Base-by-base conservation (phyloP, 169 alveolate species). In the Plasmodium gonderi region DNA sequence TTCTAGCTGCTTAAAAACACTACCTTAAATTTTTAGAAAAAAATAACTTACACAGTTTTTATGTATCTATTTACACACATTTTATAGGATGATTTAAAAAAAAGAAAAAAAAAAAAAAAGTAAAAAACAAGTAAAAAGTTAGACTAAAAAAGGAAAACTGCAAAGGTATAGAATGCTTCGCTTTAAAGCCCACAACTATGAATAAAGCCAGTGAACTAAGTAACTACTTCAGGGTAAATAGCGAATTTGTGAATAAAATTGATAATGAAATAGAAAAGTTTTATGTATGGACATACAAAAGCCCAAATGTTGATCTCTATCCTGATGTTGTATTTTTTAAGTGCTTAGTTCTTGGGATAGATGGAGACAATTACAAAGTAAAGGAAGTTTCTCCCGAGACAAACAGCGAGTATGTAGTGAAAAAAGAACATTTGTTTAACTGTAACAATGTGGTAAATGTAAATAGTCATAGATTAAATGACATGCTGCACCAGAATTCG, bases 281-380 rank as follows among this genome's bases (percentile, higher is more conserved):
- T 85, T 85, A 38, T 54, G 87, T 85, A 26, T 85, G 92, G 92
- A 85, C 92, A 74, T 60, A 85, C 36, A 85, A 85, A 51, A 85
- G 92, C 45, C 92, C 92, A 38, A 85, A 85, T 85, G 87, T 23
- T 76, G 51, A 60, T 42, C 92, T 76, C 11, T 85, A 85, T 45
- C 92, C 92, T 17, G 92, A 85, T 85, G 31, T 85, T 51, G 79
- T 85, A 23, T 85, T 85, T 20, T 85, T 85, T 60, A 85, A 85
- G 68, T 85, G 92, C 45, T 40, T 49, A 75, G 92, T 85, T 51
- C 76, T 75, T 75, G 60, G 87, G 45, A 38, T 85, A 1, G 87
- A 85, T 51, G 92, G 92, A 40, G 89, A 85, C 31, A 85, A 85
- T 75, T 85, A 85, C n/a, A 23, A 67, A 51, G 79, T 85, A 17